Base-by-base conservation (phyloP, 495 filamentous ascomycete genomes). In the Hypoxylon cercidicola region DNA sequence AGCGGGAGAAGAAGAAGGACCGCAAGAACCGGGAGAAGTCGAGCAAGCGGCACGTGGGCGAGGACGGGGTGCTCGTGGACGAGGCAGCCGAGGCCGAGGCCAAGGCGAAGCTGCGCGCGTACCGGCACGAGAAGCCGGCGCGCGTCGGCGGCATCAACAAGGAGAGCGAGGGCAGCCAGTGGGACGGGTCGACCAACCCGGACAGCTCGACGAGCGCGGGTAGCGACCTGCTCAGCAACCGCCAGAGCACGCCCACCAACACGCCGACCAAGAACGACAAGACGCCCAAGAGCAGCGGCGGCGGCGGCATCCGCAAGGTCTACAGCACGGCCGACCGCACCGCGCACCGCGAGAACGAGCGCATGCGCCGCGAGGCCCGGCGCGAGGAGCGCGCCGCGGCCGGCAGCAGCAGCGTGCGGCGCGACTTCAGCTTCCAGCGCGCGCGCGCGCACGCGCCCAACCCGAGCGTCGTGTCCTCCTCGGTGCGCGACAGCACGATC, bases 141-240 rank as follows among this genome's bases (percentile, higher is more conserved):
- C 83, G 89, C 30, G 91, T 97, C 16, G 93, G 93, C 37, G 93
- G 93, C 15, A 77, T 97, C 68, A 97, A 97, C 74, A 85, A 87
- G 45, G 79, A 89, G 62, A 76, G 85, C 41, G 93, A 97, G 53
- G 90, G 86, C 47, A 89, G 85, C 56, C 84, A 88, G 66, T 88
- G 88, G 77, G 90, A 90, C 70, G 84, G 83, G 41, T 82, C 77
- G 5, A 88, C 78, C 68, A 84, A 76, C 79, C 87, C 76, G 13
- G 77, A 74, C 55, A 74, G 69, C 69, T 89, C 65, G 68, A 82
- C 57, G 56, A 79, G 74, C 18, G 80, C 84, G 4, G 85, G 82
- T 40, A 84, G 77, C 52, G 86, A 86, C 62, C 75, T 83, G 9
- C 79, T 85, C 19, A 35, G 57, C 39, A 64, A 82, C 68, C 78